A percentile compares a stretch with the other conserved stretches of the same genome.
Evolutionary conservation across 176 grass and related monocot species (phyloP).

Genomic region (Aegilops sharonensis): DNA sequence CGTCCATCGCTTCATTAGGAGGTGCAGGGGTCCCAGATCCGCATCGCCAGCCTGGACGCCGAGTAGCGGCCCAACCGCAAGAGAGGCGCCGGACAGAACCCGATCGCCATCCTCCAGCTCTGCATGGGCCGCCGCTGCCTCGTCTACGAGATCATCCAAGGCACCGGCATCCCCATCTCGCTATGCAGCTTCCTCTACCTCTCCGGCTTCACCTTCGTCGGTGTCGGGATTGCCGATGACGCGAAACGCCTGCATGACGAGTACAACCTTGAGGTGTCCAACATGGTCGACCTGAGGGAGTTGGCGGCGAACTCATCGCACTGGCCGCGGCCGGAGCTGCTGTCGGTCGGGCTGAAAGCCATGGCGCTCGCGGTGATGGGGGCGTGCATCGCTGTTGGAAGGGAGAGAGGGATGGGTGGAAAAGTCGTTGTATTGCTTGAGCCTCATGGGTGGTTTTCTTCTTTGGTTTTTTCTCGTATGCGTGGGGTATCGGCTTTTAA

Average conservation of each 20-base stretch:
- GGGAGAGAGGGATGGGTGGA: too few relatives aligned
- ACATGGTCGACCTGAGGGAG: slow-evolving; percentile 13
- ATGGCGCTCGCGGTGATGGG: slow-evolving; percentile 39
- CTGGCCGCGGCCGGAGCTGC: slow-evolving; percentile 5
- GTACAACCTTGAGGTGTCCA: not conserved
- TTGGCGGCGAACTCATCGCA: slow-evolving; percentile 16
- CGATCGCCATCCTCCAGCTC: slow-evolving; percentile 39
- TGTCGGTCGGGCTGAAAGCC: slow-evolving; percentile 16
- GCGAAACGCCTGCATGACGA: slow-evolving; percentile 23
- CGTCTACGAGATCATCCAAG: slow-evolving; percentile 44
- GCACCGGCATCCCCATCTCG: slow-evolving; percentile 10
- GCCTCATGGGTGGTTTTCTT: too few relatives aligned
- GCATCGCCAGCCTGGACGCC: too few relatives aligned
- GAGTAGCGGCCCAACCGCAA: too few relatives aligned
- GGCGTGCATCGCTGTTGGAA: not conserved
- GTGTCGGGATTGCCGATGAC: slow-evolving; percentile 38
- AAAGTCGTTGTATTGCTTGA: too few relatives aligned
- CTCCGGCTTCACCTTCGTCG: slow-evolving; percentile 34
- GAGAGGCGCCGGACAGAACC: too few relatives aligned
- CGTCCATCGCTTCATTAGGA: too few relatives aligned
- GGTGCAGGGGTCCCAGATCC: too few relatives aligned
- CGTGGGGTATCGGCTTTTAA: too few relatives aligned
- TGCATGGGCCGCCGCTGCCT: slow-evolving; percentile 63
- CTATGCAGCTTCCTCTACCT: slow-evolving; percentile 30
- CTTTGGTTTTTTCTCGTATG: too few relatives aligned